Evolutionary conservation across 768 basidiomycete species (phyloP).

Genomic region (Rubroboletus pulcherrimus): DNA sequence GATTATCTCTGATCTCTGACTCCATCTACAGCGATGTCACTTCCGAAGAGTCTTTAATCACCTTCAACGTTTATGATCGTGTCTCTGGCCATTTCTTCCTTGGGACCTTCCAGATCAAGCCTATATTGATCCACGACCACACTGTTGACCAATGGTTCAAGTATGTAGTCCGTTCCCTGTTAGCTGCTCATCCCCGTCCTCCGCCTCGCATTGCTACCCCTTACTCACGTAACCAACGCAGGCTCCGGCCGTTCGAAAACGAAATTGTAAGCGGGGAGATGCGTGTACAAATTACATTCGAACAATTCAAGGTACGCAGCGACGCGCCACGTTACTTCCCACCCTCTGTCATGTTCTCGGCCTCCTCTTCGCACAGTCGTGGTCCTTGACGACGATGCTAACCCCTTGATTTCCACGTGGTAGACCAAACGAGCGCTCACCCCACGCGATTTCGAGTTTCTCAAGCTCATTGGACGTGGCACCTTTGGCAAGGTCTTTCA

Average conservation of each 20-base stretch:
- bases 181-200: constrained; percentile 10
- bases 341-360: constrained; percentile 22
- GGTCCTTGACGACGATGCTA: constrained; percentile 19
- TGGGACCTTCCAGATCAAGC: constrained; percentile 89
- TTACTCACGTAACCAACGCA: constrained; percentile 29
- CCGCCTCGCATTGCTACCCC: constrained; percentile 5
- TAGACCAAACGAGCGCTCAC: constrained; percentile 83
- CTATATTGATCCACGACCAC: constrained; percentile 86
- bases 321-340: constrained; percentile 19
- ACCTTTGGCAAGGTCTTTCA: constrained; percentile 99
- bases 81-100: constrained; percentile 83
- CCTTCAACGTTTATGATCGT: constrained; percentile 90
- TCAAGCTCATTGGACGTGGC: constrained; percentile 96
- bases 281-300: constrained; percentile 90
- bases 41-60: constrained; percentile 76
- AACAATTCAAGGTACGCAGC: constrained; percentile 72
- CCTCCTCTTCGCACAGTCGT: constrained; percentile 24
- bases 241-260: constrained; percentile 70
- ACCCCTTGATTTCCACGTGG: constrained; percentile 15
- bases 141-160: constrained; percentile 97
- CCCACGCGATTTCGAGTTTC: constrained; percentile 97
- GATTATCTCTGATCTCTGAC: constrained; percentile 18
- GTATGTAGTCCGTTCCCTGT: constrained; percentile 46
- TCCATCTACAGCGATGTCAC: constrained; percentile 78
- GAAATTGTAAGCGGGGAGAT: constrained; percentile 91